Base-by-base conservation (phyloP, 1,284 basidiomycete species). In the Rhodofomes roseus region DNA sequence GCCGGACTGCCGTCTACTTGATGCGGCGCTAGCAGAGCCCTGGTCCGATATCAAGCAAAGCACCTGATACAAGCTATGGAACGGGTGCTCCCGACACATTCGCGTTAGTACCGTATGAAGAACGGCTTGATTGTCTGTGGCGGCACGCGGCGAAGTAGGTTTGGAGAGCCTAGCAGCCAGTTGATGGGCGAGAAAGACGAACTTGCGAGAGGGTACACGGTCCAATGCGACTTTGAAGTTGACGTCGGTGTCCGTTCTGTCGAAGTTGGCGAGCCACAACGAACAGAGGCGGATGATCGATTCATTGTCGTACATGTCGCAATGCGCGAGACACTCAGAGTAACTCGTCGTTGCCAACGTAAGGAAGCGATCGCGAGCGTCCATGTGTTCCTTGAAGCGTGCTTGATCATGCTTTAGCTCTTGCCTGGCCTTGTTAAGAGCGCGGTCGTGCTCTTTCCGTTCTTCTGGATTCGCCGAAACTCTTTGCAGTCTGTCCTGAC, bases 21-120 rank as follows among this genome's bases (percentile, higher is more conserved):
- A 57, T 4, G 65, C 36, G 11, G 66, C 58, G 20, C 65, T 22
- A 41, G 46, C 59, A 14, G 62, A 50, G 7, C 43, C n/a, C 9
- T 34, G 60, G 18, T 71, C 69, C 2, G 54, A 57, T 34, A 62
- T 76, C 60, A 91, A 70, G 62, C 92, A 92, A 70, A 90, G 93
- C 14, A 99, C 84, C 65, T 96, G 93, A 73, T 96, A 97, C 6
- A 98, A 76, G 64, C 87, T 90, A 70, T 99, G 97, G 75, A 94
- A 98, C 0, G 96, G 96, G 71, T 99, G 97, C 57, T 98, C 93
- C 54, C 75, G 74, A 66, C 90, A 92, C 81, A 99, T 90, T 11
- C 90, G 84, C 1, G 84, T 60, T 20, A 98, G 78, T 20, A 97
- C 75, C 0, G 66, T 72, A 59, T 87, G 85, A 8, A 98, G 78